Percentiles rank a stretch among this genome's conserved stretches.
Conservation (phyloP, 345 rosid species). For the Dipteronia sinensis region DNA sequence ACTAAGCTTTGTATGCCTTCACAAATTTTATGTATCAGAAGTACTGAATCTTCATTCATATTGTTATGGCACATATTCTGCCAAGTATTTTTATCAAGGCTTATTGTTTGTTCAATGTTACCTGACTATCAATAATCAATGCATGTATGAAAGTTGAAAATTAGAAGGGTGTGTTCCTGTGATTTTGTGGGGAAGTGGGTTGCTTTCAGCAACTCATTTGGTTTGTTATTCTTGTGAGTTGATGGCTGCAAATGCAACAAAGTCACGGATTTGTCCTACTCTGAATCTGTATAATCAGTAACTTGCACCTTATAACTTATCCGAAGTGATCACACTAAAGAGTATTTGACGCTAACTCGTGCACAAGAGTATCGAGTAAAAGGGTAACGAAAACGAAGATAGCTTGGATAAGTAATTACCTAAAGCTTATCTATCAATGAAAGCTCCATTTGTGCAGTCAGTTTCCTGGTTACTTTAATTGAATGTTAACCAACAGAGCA, state of each 20-base stretch:
- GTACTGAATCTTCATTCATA: slow-evolving; percentile 7
- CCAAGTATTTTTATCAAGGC: neutral
- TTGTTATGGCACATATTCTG: slow-evolving; percentile 1
- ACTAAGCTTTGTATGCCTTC: neutral
- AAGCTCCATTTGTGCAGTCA: neutral
- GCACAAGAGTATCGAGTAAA: neutral
- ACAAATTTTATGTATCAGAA: neutral
- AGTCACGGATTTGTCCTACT: slow-evolving; percentile 4
- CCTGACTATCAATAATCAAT: neutral
- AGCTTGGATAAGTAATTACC: neutral
- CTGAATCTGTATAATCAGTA: neutral
- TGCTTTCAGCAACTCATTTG: slow-evolving; percentile 3
- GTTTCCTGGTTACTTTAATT: neutral
- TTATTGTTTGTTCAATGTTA: neutral
- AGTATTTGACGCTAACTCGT: neutral
- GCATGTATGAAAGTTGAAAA: neutral
- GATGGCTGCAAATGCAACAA: neutral
- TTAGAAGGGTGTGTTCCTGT: neutral
- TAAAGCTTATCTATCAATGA: neutral
- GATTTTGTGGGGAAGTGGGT: neutral
- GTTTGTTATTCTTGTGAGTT: slow-evolving; percentile 9
- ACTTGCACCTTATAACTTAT: neutral
- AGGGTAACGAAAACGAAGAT: neutral
- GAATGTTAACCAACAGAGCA: too few relatives aligned
- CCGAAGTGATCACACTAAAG: neutral